A percentile compares a stretch with the other conserved stretches of the same genome.
Conservation (phyloP, 371 early-diverging fungal genomes). For the Apophysomyces ossiformis region DNA sequence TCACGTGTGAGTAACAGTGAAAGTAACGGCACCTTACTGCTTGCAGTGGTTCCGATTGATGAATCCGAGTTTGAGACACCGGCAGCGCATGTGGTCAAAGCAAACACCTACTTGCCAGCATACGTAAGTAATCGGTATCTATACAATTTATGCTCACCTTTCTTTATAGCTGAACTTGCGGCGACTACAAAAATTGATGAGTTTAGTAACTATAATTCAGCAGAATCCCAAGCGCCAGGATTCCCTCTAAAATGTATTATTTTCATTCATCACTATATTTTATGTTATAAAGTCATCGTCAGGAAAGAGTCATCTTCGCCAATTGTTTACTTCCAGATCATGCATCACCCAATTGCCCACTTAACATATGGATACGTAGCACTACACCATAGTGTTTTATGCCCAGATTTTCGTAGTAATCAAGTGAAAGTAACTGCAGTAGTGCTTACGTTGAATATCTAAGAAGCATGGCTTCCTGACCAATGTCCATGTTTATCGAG, state of each 20-base stretch:
- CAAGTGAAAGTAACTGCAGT: too few species aligned
- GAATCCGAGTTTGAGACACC: slow-evolving; percentile 71
- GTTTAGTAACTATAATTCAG: slow-evolving; percentile 20
- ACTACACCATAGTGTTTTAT: too few species aligned
- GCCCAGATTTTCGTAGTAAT: too few species aligned
- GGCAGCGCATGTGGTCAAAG: slow-evolving; percentile 58
- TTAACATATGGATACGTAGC: too few species aligned
- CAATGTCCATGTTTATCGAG: too few species aligned
- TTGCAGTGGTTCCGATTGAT: slow-evolving; percentile 78
- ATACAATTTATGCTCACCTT: not conserved
- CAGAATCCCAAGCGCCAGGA: slow-evolving; percentile 20
- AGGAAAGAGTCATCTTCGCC: too few species aligned
- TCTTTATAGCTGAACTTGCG: slow-evolving; percentile 29
- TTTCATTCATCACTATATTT: not conserved
- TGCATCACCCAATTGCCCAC: too few species aligned
- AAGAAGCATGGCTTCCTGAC: too few species aligned
- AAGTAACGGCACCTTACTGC: slow-evolving; percentile 82
- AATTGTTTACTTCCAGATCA: too few species aligned
- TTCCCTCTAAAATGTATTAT: slow-evolving; percentile 21
- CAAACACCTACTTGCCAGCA: slow-evolving; percentile 61
- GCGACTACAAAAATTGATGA: slow-evolving; percentile 26
- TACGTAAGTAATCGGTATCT: slow-evolving; percentile 33
- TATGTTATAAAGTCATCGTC: too few species aligned
- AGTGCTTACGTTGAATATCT: too few species aligned
- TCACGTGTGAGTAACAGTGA: slow-evolving; percentile 83